Evolutionary conservation across 352 stramenopile genomes (phyloP).

Genomic region (Elongisporangium prolatum): DNA sequence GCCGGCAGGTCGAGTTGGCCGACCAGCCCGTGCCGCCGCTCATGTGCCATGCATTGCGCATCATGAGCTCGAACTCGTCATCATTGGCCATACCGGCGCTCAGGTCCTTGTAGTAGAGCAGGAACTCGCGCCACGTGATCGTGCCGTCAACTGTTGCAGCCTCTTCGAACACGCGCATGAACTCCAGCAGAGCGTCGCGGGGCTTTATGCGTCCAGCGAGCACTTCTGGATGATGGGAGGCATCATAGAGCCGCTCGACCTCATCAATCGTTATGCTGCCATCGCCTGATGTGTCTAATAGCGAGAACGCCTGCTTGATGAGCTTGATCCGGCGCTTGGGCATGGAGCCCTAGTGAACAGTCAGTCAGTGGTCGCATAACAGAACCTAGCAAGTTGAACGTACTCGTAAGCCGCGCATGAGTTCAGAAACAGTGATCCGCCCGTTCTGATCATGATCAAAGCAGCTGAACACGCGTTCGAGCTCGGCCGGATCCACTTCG

Average conservation of each 20-base stretch:
- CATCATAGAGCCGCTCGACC: slow-evolving; percentile 67
- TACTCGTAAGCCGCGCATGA: slow-evolving; percentile 82
- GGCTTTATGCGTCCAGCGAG: slow-evolving; percentile 50
- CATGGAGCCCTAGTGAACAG: slow-evolving; percentile 55
- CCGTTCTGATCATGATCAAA: slow-evolving; percentile 85
- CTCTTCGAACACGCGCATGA: slow-evolving; percentile 75
- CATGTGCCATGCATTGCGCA: slow-evolving; percentile 85
- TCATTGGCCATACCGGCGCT: slow-evolving; percentile 73
- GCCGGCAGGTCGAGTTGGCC: slow-evolving; percentile 70
- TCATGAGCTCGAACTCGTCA: slow-evolving; percentile 86
- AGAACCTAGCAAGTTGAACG: slow-evolving; percentile 3
- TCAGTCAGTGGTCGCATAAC: neutral
- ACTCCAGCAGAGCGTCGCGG: slow-evolving; percentile 71
- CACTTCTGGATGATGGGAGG: slow-evolving; percentile 79
- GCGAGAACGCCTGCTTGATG: slow-evolving; percentile 82
- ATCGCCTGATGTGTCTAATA: slow-evolving; percentile 62
- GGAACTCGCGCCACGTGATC: slow-evolving; percentile 83
- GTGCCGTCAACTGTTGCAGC: slow-evolving; percentile 27
- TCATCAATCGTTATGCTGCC: slow-evolving; percentile 63
- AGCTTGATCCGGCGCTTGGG: slow-evolving; percentile 69
- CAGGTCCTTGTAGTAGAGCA: slow-evolving; percentile 90
- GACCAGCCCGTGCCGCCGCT: slow-evolving; percentile 69
- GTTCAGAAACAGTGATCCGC: slow-evolving; percentile 84
- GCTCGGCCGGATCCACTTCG: slow-evolving; percentile 27
- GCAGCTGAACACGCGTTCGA: slow-evolving; percentile 52